These are phyloP conservation scores for Solanum ahanhuiri DNA, from an alignment of 257 asterid genomes.

Conservation along the genomic window DNA sequence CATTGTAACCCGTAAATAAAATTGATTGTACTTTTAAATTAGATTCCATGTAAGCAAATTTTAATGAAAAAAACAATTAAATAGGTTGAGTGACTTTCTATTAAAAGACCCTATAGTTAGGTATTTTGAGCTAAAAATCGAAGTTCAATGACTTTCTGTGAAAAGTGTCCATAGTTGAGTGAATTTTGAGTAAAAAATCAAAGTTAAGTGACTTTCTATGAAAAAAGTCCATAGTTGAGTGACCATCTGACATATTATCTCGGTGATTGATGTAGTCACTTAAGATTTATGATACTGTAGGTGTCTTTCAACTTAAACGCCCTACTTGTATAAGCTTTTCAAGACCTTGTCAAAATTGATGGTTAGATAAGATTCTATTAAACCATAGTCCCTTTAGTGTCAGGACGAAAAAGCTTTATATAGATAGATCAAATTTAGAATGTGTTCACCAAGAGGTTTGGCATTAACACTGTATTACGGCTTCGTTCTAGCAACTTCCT, in stretches of 20 bases:
- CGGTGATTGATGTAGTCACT: neutral
- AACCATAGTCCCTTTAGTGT: neutral
- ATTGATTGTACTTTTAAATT: no score
- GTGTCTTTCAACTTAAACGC: neutral
- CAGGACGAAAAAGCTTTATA: neutral
- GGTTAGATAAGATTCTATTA: neutral
- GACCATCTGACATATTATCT: neutral
- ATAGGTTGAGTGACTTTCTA: neutral
- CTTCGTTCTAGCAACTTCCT: neutral
- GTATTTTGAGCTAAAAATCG: no score
- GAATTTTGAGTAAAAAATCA: no score
- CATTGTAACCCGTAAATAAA: no score
- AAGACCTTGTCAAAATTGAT: neutral
- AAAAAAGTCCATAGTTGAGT: neutral
- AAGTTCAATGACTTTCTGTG: no score
- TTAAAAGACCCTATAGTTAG: no score
- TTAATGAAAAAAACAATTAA: neutral
- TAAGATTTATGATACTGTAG: neutral
- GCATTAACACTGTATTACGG: neutral
- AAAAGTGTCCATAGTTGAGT: no score
- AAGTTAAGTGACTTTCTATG: neutral
- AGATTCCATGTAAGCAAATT: neutral
- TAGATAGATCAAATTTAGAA: neutral
- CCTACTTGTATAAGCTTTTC: neutral
- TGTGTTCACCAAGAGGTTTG: neutral